Conservation (phyloP, 1,139 yeast species). For the Sugiyamaella japonica region DNA sequence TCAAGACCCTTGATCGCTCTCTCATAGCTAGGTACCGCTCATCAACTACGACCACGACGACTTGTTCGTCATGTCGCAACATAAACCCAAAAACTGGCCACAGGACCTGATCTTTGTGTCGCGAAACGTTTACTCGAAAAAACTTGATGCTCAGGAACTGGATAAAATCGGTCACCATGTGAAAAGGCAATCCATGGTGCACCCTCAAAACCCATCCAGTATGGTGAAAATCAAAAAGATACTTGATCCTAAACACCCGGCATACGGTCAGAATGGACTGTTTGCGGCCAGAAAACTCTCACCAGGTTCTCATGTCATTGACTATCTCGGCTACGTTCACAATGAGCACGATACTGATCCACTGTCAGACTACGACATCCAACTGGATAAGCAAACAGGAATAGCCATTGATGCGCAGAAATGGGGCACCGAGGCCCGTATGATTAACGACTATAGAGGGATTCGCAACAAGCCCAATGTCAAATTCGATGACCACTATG, state of each 20-base stretch:
- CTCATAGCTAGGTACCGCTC: too few species aligned
- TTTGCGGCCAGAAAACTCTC: slow-evolving; percentile 32
- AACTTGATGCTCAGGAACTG: slow-evolving; percentile 21
- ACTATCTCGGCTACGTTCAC: slow-evolving; percentile 35
- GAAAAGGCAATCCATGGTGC: slow-evolving; percentile 6
- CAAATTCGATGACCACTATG: slow-evolving; percentile 31
- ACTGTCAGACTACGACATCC: slow-evolving; percentile 34
- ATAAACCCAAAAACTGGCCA: slow-evolving; percentile 28
- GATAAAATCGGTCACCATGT: slow-evolving; percentile 21
- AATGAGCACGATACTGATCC: slow-evolving; percentile 30
- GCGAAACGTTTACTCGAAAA: slow-evolving; percentile 26
- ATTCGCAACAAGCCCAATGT: slow-evolving; percentile 32
- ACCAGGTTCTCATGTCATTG: slow-evolving; percentile 31
- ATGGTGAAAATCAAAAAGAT: slow-evolving; percentile 30
- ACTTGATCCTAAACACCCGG: slow-evolving; percentile 32
- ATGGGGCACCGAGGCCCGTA: slow-evolving; percentile 35
- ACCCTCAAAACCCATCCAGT: slow-evolving; percentile 22
- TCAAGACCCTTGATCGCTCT: too few species aligned
- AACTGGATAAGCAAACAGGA: slow-evolving; percentile 28
- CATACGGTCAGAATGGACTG: slow-evolving; percentile 34
- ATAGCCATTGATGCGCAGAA: slow-evolving; percentile 34
- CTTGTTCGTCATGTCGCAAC: not conserved
- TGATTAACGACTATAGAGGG: slow-evolving; percentile 38
- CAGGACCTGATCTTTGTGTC: slow-evolving; percentile 22
- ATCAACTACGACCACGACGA: not conserved